Percentiles rank a stretch among this genome's conserved stretches.
Evolutionary conservation across 345 rosid genomes (phyloP).

Genomic region (Eucalyptus melliodora): DNA sequence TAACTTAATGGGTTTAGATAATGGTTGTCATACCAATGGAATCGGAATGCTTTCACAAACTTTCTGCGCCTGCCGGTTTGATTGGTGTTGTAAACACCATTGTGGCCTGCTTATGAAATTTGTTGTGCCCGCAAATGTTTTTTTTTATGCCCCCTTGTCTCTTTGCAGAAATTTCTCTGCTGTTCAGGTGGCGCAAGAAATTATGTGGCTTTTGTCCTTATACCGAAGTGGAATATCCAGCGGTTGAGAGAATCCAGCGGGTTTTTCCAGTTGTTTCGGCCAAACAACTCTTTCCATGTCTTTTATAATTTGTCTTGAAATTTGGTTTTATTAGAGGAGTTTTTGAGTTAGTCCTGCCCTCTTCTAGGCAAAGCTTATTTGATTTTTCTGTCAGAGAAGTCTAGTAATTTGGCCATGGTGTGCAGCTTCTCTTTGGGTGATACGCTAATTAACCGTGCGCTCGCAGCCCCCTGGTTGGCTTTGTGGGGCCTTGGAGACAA

Average conservation of each 20-base stretch:
- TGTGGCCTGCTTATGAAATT: neutral
- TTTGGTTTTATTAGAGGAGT: neutral
- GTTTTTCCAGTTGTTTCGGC: neutral
- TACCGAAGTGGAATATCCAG: neutral
- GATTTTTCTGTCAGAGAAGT: neutral
- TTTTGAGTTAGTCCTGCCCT: neutral
- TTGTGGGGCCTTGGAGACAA: neutral
- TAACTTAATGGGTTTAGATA: neutral
- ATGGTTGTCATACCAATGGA: neutral
- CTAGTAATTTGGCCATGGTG: neutral
- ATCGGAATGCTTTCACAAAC: neutral
- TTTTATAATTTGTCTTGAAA: neutral
- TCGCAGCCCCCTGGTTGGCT: neutral
- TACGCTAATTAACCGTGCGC: neutral
- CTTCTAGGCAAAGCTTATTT: neutral
- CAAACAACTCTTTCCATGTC: neutral
- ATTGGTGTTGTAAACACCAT: neutral
- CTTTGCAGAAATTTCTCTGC: neutral
- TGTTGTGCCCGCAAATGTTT: neutral
- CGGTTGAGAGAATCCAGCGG: neutral
- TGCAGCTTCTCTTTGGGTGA: neutral
- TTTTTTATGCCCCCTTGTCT: neutral
- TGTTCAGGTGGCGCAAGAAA: neutral
- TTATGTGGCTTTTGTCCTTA: neutral
- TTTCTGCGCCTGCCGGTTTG: neutral